Evolutionary conservation across 331 rosid genomes (phyloP), one percentile per base, ranked within the genome.

Genomic region (Cydonia oblonga): DNA sequence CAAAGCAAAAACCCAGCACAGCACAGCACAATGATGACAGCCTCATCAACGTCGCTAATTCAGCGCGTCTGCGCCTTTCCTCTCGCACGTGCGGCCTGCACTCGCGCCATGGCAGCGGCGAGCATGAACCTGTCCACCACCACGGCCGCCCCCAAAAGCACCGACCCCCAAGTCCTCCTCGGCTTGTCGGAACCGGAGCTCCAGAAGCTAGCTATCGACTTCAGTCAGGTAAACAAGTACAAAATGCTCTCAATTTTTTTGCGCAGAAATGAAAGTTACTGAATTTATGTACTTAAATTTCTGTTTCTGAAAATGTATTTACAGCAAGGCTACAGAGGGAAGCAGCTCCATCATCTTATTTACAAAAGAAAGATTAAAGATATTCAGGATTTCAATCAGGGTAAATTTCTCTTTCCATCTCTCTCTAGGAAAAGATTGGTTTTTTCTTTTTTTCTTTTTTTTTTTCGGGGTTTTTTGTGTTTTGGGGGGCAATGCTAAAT

Each of bases 321-420:
- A n/a, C 66, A 93, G 98, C 87, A 88, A 85, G 77, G 79, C 57
- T 93, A 81, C 66, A 85, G 98, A 79, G 98, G 97, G 79, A 93
- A 89, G 83, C 98, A 91, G 75, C 85, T 93, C 40, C 81, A 93
- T 75, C 97, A 93, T 81, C 88, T 93, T 28, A 77, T 93, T 78
- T 93, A 93, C 83, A 85, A 91, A 79, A 86, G 97, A 75, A 88
- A 91, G 88, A 72, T 91, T 46, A 89, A 83, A 81, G 95, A 91
- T 53, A 75, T 91, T 79, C 84, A 88, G 76, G 96, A 91, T 40
- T 91, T 93, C 52, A 61, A 58, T 72, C 92, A 86, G 16, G 79
- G 98, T 93, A 63, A 33, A 83, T 81, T 15, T 60, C n/a, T 25
- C 64, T 40, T 0, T 40, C 46, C 46, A 40, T 40, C 46, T 68